Conservation (phyloP, 495 filamentous ascomycete species). For the Parathielavia appendiculata region DNA sequence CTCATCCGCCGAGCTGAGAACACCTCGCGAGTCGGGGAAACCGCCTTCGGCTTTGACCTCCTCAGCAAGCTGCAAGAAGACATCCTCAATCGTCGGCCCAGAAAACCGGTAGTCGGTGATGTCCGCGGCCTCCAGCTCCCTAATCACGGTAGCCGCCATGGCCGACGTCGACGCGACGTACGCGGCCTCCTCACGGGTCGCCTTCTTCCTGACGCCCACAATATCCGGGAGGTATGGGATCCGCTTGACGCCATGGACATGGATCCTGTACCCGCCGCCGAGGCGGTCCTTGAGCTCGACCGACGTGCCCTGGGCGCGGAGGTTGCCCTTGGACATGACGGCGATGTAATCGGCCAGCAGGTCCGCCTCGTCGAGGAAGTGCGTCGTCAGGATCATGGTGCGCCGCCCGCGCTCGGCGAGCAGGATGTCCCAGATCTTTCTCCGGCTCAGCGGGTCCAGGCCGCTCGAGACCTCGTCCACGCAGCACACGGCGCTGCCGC, state of each 20-base stretch:
- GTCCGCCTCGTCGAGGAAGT: constrained; percentile 77
- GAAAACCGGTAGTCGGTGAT: constrained; percentile 69
- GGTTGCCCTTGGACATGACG: constrained; percentile 65
- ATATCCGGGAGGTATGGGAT: constrained; percentile 47
- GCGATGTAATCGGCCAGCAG: constrained; percentile 72
- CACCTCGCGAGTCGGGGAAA: constrained; percentile 11
- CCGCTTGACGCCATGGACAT: constrained; percentile 52
- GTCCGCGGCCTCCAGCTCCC: constrained; percentile 54
- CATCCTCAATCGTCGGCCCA: constrained; percentile 82
- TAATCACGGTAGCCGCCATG: constrained; percentile 61
- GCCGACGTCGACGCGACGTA: constrained; percentile 61
- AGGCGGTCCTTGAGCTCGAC: constrained; percentile 67
- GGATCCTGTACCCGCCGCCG: constrained; percentile 72
- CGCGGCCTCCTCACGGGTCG: constrained; percentile 61
- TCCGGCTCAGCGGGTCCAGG: constrained; percentile 70
- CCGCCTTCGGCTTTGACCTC: constrained; percentile 48
- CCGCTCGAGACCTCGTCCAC: constrained; percentile 84
- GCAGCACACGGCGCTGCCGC: constrained; percentile 76
- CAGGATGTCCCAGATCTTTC: constrained; percentile 88
- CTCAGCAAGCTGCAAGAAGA: constrained; percentile 77
- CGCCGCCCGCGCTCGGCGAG: constrained; percentile 69
- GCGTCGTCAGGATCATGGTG: constrained; percentile 80
- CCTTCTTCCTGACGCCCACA: constrained; percentile 51
- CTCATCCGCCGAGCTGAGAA: constrained; percentile 18
- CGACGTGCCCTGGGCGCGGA: constrained; percentile 68